Conservation (phyloP, 176 grass and related monocot species). For the Stipa capillata region DNA sequence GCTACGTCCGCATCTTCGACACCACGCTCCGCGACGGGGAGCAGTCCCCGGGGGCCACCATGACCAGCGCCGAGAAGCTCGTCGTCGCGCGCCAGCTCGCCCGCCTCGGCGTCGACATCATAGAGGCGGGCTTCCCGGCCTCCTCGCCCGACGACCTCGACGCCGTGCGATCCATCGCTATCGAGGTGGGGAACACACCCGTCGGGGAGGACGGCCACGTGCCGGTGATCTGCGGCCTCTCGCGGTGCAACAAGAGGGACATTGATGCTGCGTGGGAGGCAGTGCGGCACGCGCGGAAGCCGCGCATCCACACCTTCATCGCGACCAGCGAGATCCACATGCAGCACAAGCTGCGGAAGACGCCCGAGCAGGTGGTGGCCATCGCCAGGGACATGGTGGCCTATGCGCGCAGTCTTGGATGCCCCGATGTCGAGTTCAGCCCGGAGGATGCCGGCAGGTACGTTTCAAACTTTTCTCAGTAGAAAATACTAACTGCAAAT, state of each 20-base stretch:
- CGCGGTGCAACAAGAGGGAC: conserved; percentile 65
- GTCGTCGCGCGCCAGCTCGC: conserved; percentile 73
- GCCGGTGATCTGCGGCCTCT: conserved; percentile 78
- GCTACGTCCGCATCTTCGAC: conserved; percentile 89
- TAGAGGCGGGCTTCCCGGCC: conserved; percentile 83
- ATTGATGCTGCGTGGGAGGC: conserved; percentile 93
- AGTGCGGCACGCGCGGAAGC: conserved; percentile 59
- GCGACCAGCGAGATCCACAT: conserved; percentile 91
- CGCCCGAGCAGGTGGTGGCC: conserved; percentile 51
- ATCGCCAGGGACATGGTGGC: conserved; percentile 76
- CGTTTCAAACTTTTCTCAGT: neutral
- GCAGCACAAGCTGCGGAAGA: conserved; percentile 69
- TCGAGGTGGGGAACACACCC: conserved; percentile 73
- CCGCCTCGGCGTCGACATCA: conserved; percentile 86
- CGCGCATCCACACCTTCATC: conserved; percentile 77
- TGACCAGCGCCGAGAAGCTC: conserved; percentile 85
- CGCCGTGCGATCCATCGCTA: conserved; percentile 80
- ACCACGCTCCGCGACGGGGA: conserved; percentile 92
- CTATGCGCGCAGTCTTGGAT: conserved; percentile 76
- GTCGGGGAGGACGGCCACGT: conserved; percentile 50
- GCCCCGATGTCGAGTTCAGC: conserved; percentile 81
- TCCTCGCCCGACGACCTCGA: conserved; percentile 92
- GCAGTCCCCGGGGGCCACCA: conserved; percentile 84
- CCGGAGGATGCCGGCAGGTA: conserved; percentile 95
- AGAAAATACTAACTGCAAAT: neutral